Base-by-base conservation (phyloP, 345 rosid species). In the Excoecaria agallocha region DNA sequence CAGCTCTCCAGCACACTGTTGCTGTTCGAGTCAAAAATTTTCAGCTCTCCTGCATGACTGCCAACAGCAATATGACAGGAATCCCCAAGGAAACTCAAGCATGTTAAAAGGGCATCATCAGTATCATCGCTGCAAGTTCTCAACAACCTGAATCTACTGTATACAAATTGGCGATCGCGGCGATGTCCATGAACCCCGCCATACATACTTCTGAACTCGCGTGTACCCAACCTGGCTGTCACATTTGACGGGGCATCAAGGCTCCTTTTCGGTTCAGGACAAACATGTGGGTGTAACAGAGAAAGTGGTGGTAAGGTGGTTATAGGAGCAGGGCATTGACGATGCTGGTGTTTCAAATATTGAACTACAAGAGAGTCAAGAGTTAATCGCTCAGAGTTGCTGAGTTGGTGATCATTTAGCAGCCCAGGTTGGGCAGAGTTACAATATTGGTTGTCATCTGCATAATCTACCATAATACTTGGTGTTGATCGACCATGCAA, bases 261-360 rank as follows among this genome's bases (percentile, higher is more conserved):
- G 80, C 91, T 83, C 79, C 97, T 83, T 79, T 89, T 95, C 46
- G 98, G 99, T 74, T 93, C 98, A 46, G 99, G 98, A 82, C 99
- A 95, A 76, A 91, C 87, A 85, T 95, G 99, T 24, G 93, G 97
- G 60, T 95, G 97, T 66, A 95, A 73, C 59, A 95, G 94, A 74
- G 98, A 93, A 77, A 95, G 90, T 25, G 99, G 98, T 13, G 99
- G 99, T 66, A 95, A 93, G 75, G 99, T 95, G 8, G 99, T 93
- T 76, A 95, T 89, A 56, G 99, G 99, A 78, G 99, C 99, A 69
- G 90, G 96, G 80, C 99, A 95, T 79, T 95, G 99, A 63, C 99
- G 93, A 84, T 95, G 99, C 74, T 93, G 99, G 74, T 95, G 98
- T 84, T 95, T 95, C 80, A 95, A 80, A 83, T 88, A 93, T 83